Percentiles rank a stretch among this genome's conserved stretches.
Evolutionary conservation across 164 flowering plant genomes (phyloP).

Genomic region (Stephania japonica): DNA sequence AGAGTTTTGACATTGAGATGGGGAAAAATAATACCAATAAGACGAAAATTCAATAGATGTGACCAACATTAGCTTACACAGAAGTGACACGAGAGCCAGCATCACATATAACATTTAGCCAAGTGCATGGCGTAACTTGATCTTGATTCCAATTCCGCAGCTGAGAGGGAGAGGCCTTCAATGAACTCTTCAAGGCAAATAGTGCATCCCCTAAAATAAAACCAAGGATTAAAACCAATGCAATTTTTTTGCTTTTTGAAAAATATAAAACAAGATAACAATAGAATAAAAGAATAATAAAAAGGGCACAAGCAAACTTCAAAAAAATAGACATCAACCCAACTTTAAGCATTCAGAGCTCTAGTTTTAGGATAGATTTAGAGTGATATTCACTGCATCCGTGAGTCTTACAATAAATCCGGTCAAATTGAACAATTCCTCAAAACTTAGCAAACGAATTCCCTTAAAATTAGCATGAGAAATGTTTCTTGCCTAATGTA

Average conservation of each 20-base stretch:
- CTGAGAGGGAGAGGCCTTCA: constrained; percentile 49
- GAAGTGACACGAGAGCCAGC: constrained; percentile 18
- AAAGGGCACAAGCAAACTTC: too few relatives aligned
- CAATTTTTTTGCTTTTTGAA: too few relatives aligned
- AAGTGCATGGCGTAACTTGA: constrained; percentile 87
- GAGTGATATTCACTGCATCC: neutral
- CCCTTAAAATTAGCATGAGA: too few relatives aligned
- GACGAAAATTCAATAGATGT: neutral
- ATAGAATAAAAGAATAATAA: too few relatives aligned
- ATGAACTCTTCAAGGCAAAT: constrained; percentile 45
- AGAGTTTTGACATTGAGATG: neutral
- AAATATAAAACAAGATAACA: too few relatives aligned
- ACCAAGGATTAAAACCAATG: neutral
- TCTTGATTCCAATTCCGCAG: constrained; percentile 70
- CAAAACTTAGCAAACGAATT: too few relatives aligned
- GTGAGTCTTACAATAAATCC: too few relatives aligned
- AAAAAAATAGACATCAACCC: too few relatives aligned
- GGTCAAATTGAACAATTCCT: too few relatives aligned
- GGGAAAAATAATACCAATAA: neutral
- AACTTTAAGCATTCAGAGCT: too few relatives aligned
- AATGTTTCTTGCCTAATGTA: neutral
- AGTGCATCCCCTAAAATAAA: constrained; percentile 68
- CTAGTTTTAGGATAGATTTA: too few relatives aligned
- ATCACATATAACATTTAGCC: constrained; percentile 70
- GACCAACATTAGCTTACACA: constrained; percentile 44